Evolutionary conservation across 306 rosid genomes (phyloP), one percentile per base, ranked within the genome.

Genomic region (Prunus davidiana): DNA sequence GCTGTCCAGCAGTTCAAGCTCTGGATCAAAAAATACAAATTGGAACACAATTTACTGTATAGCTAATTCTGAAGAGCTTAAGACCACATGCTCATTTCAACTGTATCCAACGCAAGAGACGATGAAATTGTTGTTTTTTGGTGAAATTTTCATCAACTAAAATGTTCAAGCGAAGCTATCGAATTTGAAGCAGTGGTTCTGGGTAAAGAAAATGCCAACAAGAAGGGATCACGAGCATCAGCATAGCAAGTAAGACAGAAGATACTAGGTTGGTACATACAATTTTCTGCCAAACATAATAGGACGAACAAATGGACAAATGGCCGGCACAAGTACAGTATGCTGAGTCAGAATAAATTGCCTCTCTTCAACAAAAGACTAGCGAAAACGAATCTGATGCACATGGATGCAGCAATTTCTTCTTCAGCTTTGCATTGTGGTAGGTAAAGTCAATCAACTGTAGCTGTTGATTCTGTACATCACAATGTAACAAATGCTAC

Each of bases 371-470:
- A 68, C 20, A 61, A 72, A 45, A 46, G n/a, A 20, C 25, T 19
- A 61, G 22, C 46, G 69, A 25, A 46, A 46, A 73, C 69, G 77
- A 34, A 73, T 73, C 77, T 61, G 47, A 60, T 61, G 69, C 69
- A 61, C 60, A 61, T 73, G 77, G 47, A 73, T 43, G 47, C 46
- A 73, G 47, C 68, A 60, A 60, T 56, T 58, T 45, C 34, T 18
- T 34, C 77, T 60, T 60, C 46, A 60, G 57, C 77, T 46, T 73
- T 73, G 69, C 58, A 61, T 19, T 28, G 69, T 61, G 45, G 45
- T 61, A 41, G 69, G 32, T 46, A 57, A 46, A 73, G 52, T 73
- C 77, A 60, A 45, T 73, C 58, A 60, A 45, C 58, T 60, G 5
- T 18, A 3, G 13, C 25, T 60, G 77, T 73, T 18, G 68, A 73